Conservation (phyloP, 2,329 filamentous ascomycete species). For the Macrophomina pseudophaseolina region DNA sequence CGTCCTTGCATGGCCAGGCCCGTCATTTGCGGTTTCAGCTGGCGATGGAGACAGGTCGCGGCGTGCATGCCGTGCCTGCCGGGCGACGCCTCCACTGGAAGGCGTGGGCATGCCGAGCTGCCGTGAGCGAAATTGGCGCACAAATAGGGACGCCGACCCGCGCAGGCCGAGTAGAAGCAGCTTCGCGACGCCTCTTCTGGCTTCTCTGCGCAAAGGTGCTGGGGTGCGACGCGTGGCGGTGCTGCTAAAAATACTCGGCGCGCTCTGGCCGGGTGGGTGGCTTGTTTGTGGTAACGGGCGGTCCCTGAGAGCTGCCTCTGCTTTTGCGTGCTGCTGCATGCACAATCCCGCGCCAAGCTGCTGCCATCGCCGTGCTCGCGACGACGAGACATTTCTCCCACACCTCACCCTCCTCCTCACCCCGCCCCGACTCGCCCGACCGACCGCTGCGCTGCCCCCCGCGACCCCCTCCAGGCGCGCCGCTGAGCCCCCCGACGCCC, state of each 20-base stretch:
- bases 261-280: constrained; percentile 12
- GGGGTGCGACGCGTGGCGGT: constrained; percentile 21
- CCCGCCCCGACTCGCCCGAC: constrained; percentile 5
- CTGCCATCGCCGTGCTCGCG: constrained; percentile 19
- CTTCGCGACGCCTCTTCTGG: not conserved
- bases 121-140: not conserved
- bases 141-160: constrained; percentile 8
- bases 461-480: not conserved
- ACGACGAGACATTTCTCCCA: constrained; percentile 25
- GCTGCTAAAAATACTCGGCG: constrained; percentile 20
- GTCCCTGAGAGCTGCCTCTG: constrained; percentile 22
- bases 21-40: constrained; percentile 18
- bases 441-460: constrained; percentile 1
- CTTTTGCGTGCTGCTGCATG: constrained; percentile 12
- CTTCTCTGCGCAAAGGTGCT: not conserved
- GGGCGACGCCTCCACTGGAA: not conserved
- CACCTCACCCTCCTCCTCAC: constrained; percentile 1
- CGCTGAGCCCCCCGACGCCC: constrained; percentile 15
- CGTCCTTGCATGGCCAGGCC: constrained; percentile 13
- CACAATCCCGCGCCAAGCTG: constrained; percentile 24
- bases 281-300: constrained; percentile 8
- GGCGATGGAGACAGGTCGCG: constrained; percentile 7
- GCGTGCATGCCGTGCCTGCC: constrained; percentile 17
- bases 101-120: constrained; percentile 5
- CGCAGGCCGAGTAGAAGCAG: not conserved